Evolutionary conservation across 257 asterid genomes (phyloP), one percentile per base, ranked within the genome.

Genomic region (Solanum bulbocastanum): DNA sequence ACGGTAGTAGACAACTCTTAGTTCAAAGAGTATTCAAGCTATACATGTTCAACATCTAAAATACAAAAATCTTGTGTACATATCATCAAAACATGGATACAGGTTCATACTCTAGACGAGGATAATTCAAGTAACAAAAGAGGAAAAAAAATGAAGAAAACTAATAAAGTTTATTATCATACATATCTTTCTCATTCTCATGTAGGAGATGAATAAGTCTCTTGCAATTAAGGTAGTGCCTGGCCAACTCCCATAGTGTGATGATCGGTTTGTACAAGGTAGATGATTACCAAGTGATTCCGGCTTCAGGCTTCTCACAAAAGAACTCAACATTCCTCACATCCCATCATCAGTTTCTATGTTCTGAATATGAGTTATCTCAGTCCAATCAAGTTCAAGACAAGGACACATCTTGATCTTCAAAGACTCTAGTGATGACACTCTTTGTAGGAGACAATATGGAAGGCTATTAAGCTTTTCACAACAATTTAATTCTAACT

Each of bases 371-470:
- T 84, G 87, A 25, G 87, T 36, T 25, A 62, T 84, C 75, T 84
- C 36, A 84, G 2, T 62, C 74, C 56, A n/a, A 37, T 84, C 78
- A 84, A 84, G 27, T 37, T 84, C 58, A 36, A 87, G 42, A 82
- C 74, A 74, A 66, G 89, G 73, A 2, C 81, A 66, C 71, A 68
- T 73, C 44, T 87, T 18, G 44, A 87, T 82, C 87, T 82, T 87
- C 52, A 87, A 52, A 69, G 85, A 56, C 83, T 49, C 65, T 37
- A 87, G 23, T 66, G 89, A 44, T 8, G 83, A 33, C 25, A 79
- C 36, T 65, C 32, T 87, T 30, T 73, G 56, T 10, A 87, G 35
- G 25, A 87, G 49, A 40, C 37, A 16, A 83, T 66, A 25, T 36
- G 89, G 89, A 78, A 87, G 65, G 52, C 62, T 83, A 8, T 44